Evolutionary conservation across 345 rosid genomes (phyloP), one percentile per base, ranked within the genome.

Genomic region (Eucalyptus victrix): DNA sequence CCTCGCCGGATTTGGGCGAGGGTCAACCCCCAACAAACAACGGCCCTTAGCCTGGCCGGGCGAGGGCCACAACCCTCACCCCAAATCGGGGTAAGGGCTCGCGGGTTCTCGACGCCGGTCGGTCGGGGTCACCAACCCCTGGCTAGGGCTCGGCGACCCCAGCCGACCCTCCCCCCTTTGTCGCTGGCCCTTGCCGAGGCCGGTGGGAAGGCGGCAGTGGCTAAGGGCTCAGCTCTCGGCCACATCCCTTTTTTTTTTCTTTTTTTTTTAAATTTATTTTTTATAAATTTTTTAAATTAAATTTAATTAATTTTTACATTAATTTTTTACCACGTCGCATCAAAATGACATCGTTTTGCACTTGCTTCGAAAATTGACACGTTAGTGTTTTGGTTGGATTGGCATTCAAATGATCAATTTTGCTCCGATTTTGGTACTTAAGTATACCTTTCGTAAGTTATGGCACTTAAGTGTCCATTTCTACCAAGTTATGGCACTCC

Each of bases 311-410:
- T 13, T 49, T 49, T 49, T 49, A 49, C 50, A 13, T 49, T 49
- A 49, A 0, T 49, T 49, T 49, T 49, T 13, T 49, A 49, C 50
- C 50, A 49, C 0, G 50, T 49, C 1, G 15, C 16, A 13, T 49
- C 16, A 49, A 49, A 49, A 49, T 2, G 16, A 13, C 1, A 0
- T 0, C 16, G 6, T 49, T 49, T 49, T 13, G 1, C 50, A 49
- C 16, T 49, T 49, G 5, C 50, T 49, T 49, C 0, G 16, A 49
- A 2, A 49, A 49, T 49, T 1, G 1, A 49, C 16, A 49, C 1
- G 6, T 13, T 0, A 49, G 1, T 0, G 2, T 49, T 49, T 49
- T 13, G 50, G 6, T 0, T 0, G 3, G 0, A 49, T 49, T 49
- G 1, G 3, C 50, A 49, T 6, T 49, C 16, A 2, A 49, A 0